phyloP scores from a whole-genome alignment of 768 basidiomycete species.

The Lentinula sp. region DNA sequence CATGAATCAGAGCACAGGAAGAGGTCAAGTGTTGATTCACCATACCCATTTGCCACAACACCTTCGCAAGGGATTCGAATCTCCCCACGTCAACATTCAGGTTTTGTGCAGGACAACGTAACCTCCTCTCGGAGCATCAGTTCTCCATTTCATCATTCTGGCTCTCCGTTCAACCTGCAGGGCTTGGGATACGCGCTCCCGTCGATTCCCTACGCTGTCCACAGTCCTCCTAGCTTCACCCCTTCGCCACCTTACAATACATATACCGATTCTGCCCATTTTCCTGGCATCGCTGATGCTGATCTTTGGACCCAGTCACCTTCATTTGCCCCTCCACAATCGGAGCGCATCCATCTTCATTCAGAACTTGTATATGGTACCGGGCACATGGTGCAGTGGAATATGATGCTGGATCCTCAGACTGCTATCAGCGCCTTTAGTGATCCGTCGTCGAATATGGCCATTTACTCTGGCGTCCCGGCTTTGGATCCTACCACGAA shows the following conservation, averaged over 20 bases:
- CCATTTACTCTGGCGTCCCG: not conserved
- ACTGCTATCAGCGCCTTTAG: not conserved
- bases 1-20: not conserved
- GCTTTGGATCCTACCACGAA: not conserved
- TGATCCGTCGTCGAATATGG: too few species aligned
- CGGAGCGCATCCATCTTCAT: not conserved
- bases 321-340: not conserved
- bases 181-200: conserved; percentile 15
- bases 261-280: not conserved
- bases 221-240: not conserved
- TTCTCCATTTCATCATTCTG: not conserved
- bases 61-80: not conserved
- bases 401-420: not conserved
- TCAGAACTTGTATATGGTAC: not conserved
- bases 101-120: not conserved
- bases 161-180: not conserved
- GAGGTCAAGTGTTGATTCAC: not conserved
- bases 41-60: not conserved
- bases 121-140: not conserved
- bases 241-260: not conserved
- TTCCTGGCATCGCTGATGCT: not conserved
- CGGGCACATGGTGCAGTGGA: not conserved
- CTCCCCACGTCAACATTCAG: not conserved
- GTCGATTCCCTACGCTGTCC: conserved; percentile 39
- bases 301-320: not conserved